These are phyloP conservation scores for Aspergillus arachidicola DNA, from an alignment of 2,329 filamentous ascomycete species.

Conservation along the genomic window DNA sequence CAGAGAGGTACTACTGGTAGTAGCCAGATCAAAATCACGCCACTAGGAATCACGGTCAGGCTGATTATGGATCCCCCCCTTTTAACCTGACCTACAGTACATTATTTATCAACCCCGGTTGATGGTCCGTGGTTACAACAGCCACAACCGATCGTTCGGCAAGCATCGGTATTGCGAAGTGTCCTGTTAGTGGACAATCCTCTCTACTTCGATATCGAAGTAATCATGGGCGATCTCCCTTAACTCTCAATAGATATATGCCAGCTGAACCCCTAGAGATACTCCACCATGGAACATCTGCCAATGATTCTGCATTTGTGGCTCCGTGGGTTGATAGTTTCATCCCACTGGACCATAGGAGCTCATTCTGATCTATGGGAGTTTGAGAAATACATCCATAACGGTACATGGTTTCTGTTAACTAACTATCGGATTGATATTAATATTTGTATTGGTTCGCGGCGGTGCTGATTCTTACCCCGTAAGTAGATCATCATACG, in stretches of 20 bases:
- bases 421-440: neutral
- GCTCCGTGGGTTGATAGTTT: neutral
- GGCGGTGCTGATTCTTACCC: neutral
- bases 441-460: neutral
- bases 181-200: neutral
- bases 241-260: neutral
- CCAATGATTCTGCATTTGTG: neutral
- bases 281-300: neutral
- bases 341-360: neutral
- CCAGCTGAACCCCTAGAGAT: neutral
- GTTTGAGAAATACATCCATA: neutral
- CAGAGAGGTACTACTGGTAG: neutral
- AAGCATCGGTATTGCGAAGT: neutral
- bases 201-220: neutral
- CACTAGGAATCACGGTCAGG: neutral
- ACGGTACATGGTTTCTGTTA: too few species aligned
- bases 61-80: neutral
- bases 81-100: neutral
- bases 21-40: neutral
- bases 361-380: neutral
- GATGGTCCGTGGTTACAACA: neutral
- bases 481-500: neutral
- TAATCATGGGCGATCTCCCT: neutral
- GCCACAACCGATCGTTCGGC: neutral
- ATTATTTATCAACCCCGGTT: neutral